These are phyloP conservation scores for Herpotrichia juniperi DNA, from an alignment of 2,329 filamentous ascomycete genomes.

Conservation along the genomic window DNA sequence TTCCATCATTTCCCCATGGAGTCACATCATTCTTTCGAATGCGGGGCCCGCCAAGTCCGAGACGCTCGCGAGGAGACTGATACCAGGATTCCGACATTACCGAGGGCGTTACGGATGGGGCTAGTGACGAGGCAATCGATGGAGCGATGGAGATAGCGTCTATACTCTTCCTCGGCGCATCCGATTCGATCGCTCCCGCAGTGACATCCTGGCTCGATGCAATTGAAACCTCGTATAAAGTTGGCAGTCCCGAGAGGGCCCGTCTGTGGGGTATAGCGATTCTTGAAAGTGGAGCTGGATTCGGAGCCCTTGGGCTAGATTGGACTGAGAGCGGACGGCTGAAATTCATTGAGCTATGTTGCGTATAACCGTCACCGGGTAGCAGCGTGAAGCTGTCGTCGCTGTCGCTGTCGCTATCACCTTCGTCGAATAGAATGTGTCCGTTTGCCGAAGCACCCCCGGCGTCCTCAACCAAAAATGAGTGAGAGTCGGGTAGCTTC, in stretches of 20 bases:
- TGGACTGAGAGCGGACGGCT: conserved; percentile 16
- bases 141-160: conserved; percentile 32
- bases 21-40: conserved; percentile 38
- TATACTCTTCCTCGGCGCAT: conserved; percentile 1
- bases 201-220: conserved; percentile 12
- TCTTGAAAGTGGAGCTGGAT: conserved; percentile 2
- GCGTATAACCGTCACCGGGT: background rate
- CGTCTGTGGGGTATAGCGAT: conserved; percentile 3
- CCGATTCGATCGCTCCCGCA: background rate
- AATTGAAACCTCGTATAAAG: conserved; percentile 39
- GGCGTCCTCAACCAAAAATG: background rate
- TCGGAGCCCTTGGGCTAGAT: background rate
- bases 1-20: conserved; percentile 36
- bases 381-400: conserved; percentile 30
- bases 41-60: conserved; percentile 43
- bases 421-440: background rate
- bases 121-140: conserved; percentile 19
- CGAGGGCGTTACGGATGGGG: conserved; percentile 38
- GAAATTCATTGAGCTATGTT: conserved; percentile 11
- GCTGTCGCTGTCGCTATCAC: conserved; percentile 14
- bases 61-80: conserved; percentile 41
- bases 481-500: conserved; percentile 7
- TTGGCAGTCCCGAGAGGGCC: conserved; percentile 31
- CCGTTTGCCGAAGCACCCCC: background rate
- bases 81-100: conserved; percentile 45